Evolutionary conservation across 208 protist species (phyloP).

Genomic region (Leishmania tropica): DNA sequence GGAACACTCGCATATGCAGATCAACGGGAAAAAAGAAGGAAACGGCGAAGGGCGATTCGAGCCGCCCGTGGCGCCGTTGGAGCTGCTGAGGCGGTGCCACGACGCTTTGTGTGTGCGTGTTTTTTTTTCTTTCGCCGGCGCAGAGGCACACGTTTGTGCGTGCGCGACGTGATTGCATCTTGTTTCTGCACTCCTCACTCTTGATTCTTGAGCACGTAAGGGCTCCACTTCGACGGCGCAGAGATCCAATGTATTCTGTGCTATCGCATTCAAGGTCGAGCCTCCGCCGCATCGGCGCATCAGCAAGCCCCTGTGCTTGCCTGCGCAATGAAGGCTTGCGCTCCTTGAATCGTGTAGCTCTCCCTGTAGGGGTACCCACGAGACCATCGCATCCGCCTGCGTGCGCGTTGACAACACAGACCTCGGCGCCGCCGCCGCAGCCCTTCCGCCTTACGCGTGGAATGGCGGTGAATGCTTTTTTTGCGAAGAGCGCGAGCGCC

Average conservation of each 20-base stretch:
- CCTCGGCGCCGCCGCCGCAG: not conserved
- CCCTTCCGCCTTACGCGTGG: conserved; percentile 20
- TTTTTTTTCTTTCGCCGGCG: not conserved
- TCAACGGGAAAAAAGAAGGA: no score
- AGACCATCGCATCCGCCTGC: not conserved
- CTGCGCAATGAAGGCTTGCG: not conserved
- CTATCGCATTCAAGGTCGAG: not conserved
- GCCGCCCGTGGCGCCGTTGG: no score
- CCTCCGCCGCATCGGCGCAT: not conserved
- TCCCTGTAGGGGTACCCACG: not conserved
- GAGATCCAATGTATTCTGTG: not conserved
- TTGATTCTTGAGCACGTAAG: not conserved
- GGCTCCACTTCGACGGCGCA: not conserved
- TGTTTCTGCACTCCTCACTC: not conserved
- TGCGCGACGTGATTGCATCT: not conserved
- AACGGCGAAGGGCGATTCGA: no score
- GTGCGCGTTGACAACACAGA: not conserved
- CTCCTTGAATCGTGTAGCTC: not conserved
- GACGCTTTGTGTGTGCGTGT: not conserved
- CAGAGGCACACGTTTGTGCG: not conserved
- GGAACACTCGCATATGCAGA: not conserved
- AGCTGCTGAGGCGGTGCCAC: not conserved
- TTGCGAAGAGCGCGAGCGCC: conserved; percentile 49
- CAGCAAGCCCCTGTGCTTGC: not conserved
- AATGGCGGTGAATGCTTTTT: conserved; percentile 55